Conservation (phyloP, 257 asterid genomes). For the Nicotiana benthamiana region DNA sequence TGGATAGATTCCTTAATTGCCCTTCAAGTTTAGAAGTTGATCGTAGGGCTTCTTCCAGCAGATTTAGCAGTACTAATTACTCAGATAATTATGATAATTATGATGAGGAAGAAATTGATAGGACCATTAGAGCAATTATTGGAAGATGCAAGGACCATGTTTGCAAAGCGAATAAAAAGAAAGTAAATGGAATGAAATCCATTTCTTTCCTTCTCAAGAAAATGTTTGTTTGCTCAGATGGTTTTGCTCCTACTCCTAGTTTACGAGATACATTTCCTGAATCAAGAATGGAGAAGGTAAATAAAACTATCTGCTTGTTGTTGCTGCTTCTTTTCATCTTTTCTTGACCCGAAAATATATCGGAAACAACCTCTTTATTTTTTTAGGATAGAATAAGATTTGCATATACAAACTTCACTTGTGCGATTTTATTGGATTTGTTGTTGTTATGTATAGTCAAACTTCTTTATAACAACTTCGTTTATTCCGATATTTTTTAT, state of each 20-base stretch:
- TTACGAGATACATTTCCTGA: conserved; percentile 70
- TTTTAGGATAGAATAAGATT: too few relatives aligned
- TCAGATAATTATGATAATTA: conserved; percentile 37
- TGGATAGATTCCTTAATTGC: conserved; percentile 88
- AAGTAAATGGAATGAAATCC: conserved; percentile 56
- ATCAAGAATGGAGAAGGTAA: conserved; percentile 95
- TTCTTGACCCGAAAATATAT: too few relatives aligned
- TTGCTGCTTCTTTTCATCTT: too few relatives aligned
- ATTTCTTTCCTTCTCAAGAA: conserved; percentile 74
- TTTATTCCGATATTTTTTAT: too few relatives aligned
- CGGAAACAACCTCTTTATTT: too few relatives aligned
- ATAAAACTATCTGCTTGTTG: too few relatives aligned
- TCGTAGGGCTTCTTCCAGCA: conserved; percentile 36
- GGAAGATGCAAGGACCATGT: conserved; percentile 75
- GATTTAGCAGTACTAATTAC: conserved; percentile 31
- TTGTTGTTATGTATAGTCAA: too few relatives aligned
- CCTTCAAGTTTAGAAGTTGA: conserved; percentile 90
- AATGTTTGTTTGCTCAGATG: conserved; percentile 64
- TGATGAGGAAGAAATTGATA: conserved; percentile 78
- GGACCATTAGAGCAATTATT: conserved; percentile 76
- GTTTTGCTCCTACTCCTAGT: conserved; percentile 57
- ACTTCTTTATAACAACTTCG: too few relatives aligned
- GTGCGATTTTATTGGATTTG: too few relatives aligned
- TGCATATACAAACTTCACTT: too few relatives aligned
- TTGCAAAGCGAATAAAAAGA: conserved; percentile 46